These are phyloP conservation scores for Candida albicans DNA, from an alignment of 1,139 yeast genomes.

Conservation along the genomic window DNA sequence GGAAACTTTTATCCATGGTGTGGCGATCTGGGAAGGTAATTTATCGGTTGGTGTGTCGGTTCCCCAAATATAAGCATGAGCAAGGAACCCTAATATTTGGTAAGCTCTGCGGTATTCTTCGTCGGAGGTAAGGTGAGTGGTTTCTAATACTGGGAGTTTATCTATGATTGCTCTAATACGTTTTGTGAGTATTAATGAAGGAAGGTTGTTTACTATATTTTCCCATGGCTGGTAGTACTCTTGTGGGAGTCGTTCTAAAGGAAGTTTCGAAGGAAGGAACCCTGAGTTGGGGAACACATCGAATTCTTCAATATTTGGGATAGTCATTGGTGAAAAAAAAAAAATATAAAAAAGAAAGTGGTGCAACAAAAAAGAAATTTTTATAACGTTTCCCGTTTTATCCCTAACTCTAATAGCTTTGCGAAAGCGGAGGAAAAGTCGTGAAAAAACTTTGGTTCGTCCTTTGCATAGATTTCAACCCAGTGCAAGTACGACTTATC, in stretches of 20 bases:
- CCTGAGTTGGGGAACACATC: slow-evolving; percentile 73
- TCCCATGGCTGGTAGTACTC: slow-evolving; percentile 81
- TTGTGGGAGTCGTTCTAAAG: slow-evolving; percentile 60
- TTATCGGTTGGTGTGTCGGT: slow-evolving; percentile 64
- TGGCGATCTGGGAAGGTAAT: slow-evolving; percentile 67
- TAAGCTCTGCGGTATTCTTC: slow-evolving; percentile 76
- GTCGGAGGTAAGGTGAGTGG: slow-evolving; percentile 40
- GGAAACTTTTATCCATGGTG: slow-evolving; percentile 64
- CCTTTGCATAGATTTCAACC: slow-evolving; percentile 56
- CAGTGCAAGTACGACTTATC: slow-evolving; percentile 50
- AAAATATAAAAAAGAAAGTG: background rate
- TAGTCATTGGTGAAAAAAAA: background rate
- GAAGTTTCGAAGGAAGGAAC: slow-evolving; percentile 70
- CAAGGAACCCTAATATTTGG: slow-evolving; percentile 70
- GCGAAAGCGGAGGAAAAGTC: slow-evolving; percentile 56
- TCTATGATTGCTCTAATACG: slow-evolving; percentile 62
- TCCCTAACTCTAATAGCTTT: slow-evolving; percentile 60
- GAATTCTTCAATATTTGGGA: slow-evolving; percentile 51
- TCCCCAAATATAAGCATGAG: slow-evolving; percentile 92
- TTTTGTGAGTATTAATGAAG: slow-evolving; percentile 68
- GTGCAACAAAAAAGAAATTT: background rate
- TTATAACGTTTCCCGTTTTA: background rate
- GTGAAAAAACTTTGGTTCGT: slow-evolving; percentile 48
- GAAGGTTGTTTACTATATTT: slow-evolving; percentile 58
- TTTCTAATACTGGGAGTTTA: slow-evolving; percentile 53